These are phyloP conservation scores for Penicillium arizonense DNA, from an alignment of 495 filamentous ascomycete species.

Conservation along the genomic window DNA sequence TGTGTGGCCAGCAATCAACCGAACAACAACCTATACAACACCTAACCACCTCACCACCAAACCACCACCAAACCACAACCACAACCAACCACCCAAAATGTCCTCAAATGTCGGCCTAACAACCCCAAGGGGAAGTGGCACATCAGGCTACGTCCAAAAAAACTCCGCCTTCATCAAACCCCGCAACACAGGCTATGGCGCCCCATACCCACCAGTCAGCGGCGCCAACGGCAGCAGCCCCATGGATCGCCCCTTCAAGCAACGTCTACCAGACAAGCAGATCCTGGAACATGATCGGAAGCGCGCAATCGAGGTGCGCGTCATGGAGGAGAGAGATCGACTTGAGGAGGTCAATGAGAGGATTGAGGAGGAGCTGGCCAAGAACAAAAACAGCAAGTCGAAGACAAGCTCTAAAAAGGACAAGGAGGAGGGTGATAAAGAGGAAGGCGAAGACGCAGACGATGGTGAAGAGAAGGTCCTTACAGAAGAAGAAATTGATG, in stretches of 20 bases:
- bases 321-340: conserved; percentile 84
- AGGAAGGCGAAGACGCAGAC: conserved; percentile 61
- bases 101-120: conserved; percentile 96
- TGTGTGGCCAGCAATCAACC: neutral
- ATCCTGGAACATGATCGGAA: conserved; percentile 92
- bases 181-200: conserved; percentile 54
- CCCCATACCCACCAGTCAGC: conserved; percentile 51
- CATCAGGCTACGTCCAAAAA: conserved; percentile 94
- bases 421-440: conserved; percentile 56
- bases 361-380: conserved; percentile 27
- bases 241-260: conserved; percentile 62
- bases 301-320: conserved; percentile 85
- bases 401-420: conserved; percentile 8
- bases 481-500: conserved; percentile 41
- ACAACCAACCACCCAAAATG: conserved; percentile 52
- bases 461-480: conserved; percentile 67
- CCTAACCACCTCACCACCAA: neutral
- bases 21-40: neutral
- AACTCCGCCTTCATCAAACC: conserved; percentile 86
- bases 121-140: conserved; percentile 92
- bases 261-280: conserved; percentile 83
- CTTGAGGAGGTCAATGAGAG: conserved; percentile 79
- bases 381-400: conserved; percentile 12
- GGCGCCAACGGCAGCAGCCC: conserved; percentile 32
- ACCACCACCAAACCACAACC: neutral